phyloP scores from a whole-genome alignment of 1,284 basidiomycete genomes.

The Takashimella tepidaria region DNA sequence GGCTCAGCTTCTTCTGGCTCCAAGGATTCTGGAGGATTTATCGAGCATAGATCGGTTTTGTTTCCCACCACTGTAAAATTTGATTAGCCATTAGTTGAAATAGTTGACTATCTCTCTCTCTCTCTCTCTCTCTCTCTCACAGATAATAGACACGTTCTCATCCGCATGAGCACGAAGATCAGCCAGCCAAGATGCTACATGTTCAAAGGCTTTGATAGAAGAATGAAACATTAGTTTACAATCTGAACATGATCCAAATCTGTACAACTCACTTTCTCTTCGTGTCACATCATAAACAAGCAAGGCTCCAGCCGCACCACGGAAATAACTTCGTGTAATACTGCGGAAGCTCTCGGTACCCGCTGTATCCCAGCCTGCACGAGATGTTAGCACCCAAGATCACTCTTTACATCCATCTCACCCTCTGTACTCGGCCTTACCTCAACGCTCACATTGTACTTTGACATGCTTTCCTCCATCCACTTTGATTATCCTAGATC shows the following conservation, averaged over 20 bases:
- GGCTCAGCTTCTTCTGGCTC: neutral
- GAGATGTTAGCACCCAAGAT: neutral
- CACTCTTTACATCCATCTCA: neutral
- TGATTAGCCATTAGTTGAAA: too few relatives aligned
- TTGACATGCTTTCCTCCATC: conserved; percentile 40
- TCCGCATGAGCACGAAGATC: conserved; percentile 41
- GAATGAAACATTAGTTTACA: neutral
- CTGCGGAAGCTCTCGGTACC: conserved; percentile 48
- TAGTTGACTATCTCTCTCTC: too few relatives aligned
- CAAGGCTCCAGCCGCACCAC: conserved; percentile 85
- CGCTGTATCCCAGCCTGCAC: conserved; percentile 44
- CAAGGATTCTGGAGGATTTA: conserved; percentile 3
- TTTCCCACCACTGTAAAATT: conserved; percentile 36
- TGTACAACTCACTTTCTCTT: conserved; percentile 50
- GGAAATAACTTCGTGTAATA: conserved; percentile 92
- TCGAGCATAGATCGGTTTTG: conserved; percentile 42
- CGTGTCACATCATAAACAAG: conserved; percentile 94
- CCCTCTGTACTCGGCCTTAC: neutral
- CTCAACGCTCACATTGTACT: conserved; percentile 38
- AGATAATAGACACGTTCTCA: conserved; percentile 42
- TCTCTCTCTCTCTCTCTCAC: conserved; percentile 27
- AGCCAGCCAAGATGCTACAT: conserved; percentile 40
- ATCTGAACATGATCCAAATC: neutral
- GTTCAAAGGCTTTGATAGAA: conserved; percentile 36
- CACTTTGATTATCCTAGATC: conserved; percentile 32